phyloP scores from a whole-genome alignment of 768 basidiomycete species.

The Polyporus arcularius region DNA sequence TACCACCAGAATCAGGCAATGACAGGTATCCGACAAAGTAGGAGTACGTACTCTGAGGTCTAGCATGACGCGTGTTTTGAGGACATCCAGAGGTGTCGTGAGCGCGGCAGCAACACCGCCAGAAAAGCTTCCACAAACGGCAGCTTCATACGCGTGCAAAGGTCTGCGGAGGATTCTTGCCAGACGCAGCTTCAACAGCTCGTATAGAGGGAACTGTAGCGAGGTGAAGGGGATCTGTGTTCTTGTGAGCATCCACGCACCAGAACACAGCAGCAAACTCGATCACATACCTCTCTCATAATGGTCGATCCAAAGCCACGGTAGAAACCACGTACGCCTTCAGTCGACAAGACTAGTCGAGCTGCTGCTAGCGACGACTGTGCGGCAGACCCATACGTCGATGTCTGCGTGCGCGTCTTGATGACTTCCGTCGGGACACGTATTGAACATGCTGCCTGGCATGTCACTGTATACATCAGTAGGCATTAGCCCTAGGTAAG shows the following conservation, averaged over 20 bases:
- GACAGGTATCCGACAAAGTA: neutral
- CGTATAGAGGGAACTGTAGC: constrained; percentile 94
- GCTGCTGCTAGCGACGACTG: constrained; percentile 64
- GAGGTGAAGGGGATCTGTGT: constrained; percentile 93
- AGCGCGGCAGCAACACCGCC: constrained; percentile 87
- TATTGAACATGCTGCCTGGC: constrained; percentile 83
- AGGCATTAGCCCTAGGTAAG: neutral
- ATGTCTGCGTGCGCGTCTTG: constrained; percentile 91
- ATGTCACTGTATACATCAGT: constrained; percentile 11
- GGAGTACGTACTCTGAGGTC: constrained; percentile 67
- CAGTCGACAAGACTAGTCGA: constrained; percentile 52
- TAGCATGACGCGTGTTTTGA: constrained; percentile 97
- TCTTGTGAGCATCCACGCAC: neutral
- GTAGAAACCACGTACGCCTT: constrained; percentile 82
- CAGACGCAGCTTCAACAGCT: constrained; percentile 73
- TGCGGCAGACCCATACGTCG: constrained; percentile 61
- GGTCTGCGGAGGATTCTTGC: constrained; percentile 53
- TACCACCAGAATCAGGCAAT: neutral
- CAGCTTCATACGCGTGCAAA: constrained; percentile 74
- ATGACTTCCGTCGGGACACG: constrained; percentile 96
- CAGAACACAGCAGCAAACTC: neutral
- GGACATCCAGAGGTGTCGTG: constrained; percentile 94
- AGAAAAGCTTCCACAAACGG: constrained; percentile 86
- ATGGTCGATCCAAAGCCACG: constrained; percentile 84
- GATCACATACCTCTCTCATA: constrained; percentile 54